Conservation (phyloP, 2,329 filamentous ascomycete genomes). For the Annulohypoxylon truncatum region DNA sequence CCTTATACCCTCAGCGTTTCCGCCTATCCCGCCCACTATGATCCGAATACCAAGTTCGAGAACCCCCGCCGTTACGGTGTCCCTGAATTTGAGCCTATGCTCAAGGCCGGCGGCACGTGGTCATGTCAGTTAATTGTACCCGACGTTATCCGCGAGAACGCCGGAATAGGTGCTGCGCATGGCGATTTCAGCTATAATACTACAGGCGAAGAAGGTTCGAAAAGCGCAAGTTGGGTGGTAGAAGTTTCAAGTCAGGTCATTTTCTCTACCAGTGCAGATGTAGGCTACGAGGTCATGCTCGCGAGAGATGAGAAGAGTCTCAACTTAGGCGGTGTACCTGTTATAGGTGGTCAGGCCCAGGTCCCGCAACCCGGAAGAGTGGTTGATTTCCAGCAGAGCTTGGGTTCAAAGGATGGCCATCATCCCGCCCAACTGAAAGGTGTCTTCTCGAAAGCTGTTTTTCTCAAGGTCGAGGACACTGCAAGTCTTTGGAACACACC, state of each 20-base stretch:
- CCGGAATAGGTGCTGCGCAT: constrained; percentile 59
- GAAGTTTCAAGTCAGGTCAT: constrained; percentile 94
- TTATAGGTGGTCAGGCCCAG: constrained; percentile 59
- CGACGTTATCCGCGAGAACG: constrained; percentile 76
- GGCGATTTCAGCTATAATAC: constrained; percentile 61
- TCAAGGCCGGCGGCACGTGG: constrained; percentile 94
- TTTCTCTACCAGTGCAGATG: constrained; percentile 88
- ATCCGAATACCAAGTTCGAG: constrained; percentile 82
- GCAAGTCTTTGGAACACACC: constrained; percentile 94
- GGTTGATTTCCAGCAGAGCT: constrained; percentile 78
- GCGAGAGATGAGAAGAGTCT: constrained; percentile 88
- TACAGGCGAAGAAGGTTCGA: constrained; percentile 68
- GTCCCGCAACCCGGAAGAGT: constrained; percentile 76
- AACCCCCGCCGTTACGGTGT: constrained; percentile 77
- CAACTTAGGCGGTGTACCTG: constrained; percentile 66
- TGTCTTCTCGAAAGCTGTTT: constrained; percentile 85
- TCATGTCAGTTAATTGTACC: constrained; percentile 83
- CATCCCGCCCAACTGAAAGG: constrained; percentile 76
- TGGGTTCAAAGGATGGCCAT: constrained; percentile 65
- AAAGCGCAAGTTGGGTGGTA: constrained; percentile 76
- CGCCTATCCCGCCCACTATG: constrained; percentile 84
- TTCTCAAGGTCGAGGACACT: constrained; percentile 86
- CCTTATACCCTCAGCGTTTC: constrained; percentile 92
- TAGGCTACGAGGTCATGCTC: constrained; percentile 87
- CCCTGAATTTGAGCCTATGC: constrained; percentile 93